phyloP scores from a whole-genome alignment of 345 rosid species.

The Syzygium aromaticum region DNA sequence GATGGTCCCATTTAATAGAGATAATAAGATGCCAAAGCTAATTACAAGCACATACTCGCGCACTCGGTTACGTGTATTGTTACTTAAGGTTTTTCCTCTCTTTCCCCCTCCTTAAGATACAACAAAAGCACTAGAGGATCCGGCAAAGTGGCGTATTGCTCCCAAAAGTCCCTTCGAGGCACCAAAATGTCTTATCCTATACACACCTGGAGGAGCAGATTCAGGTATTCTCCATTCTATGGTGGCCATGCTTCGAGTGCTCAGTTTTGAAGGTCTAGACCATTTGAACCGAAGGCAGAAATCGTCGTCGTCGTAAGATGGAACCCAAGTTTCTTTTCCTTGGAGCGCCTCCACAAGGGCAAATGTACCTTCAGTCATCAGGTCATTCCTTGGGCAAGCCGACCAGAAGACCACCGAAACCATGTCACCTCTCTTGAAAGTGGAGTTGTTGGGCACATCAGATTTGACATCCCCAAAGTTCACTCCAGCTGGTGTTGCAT shows the following conservation, averaged over 20 bases:
- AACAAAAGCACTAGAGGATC: constrained; percentile 72
- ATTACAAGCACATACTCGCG: neutral
- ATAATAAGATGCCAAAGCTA: neutral
- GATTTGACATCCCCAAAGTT: constrained; percentile 74
- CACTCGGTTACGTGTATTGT: neutral
- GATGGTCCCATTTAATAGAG: neutral
- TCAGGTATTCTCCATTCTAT: constrained; percentile 59
- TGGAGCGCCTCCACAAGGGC: constrained; percentile 73
- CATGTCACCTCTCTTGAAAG: constrained; percentile 57
- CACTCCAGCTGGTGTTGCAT: constrained; percentile 52
- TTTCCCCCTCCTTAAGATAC: constrained; percentile 21
- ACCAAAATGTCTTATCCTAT: constrained; percentile 72
- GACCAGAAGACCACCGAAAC: constrained; percentile 83
- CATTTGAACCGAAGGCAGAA: constrained; percentile 83
- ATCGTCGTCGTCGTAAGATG: constrained; percentile 87
- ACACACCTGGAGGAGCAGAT: constrained; percentile 64
- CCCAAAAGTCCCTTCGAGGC: constrained; percentile 52
- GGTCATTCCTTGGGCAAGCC: constrained; percentile 95
- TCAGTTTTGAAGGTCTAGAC: constrained; percentile 33
- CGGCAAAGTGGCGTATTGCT: constrained; percentile 49
- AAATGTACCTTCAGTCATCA: constrained; percentile 90
- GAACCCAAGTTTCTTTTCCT: constrained; percentile 66
- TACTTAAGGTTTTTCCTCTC: neutral
- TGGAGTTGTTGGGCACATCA: constrained; percentile 69
- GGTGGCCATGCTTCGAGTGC: neutral